These are phyloP conservation scores for Cryphonectria naterciae DNA, from an alignment of 2,329 filamentous ascomycete species.

Conservation along the genomic window DNA sequence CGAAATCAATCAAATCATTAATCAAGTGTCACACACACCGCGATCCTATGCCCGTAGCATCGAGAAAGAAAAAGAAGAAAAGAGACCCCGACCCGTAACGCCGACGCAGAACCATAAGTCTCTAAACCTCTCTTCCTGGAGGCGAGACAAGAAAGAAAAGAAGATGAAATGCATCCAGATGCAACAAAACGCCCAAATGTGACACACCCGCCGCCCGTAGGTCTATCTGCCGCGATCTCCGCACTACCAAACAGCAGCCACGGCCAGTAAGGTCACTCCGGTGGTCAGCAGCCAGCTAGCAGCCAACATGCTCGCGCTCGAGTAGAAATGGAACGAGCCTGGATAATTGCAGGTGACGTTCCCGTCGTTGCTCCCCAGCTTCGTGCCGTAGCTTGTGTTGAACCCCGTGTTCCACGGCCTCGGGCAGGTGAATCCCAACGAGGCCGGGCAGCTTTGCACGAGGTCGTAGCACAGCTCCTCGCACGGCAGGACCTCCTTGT, in stretches of 20 bases:
- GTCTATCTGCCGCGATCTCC: not conserved
- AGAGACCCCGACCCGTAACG: not conserved
- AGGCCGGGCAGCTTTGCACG: conserved; percentile 80
- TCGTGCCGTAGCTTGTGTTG: conserved; percentile 50
- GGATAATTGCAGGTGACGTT: conserved; percentile 62
- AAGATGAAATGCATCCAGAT: not conserved
- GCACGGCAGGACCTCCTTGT: conserved; percentile 91
- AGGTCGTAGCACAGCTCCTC: conserved; percentile 85
- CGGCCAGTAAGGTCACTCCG: conserved; percentile 15
- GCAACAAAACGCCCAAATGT: not conserved
- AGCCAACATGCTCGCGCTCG: conserved; percentile 35
- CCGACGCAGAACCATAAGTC: conserved; percentile 3
- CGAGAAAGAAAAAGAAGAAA: not conserved
- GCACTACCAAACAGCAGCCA: conserved; percentile 16
- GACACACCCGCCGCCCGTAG: not conserved
- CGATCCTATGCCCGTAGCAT: not conserved
- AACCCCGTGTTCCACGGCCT: conserved; percentile 45
- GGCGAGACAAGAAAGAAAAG: not conserved
- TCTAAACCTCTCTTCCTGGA: not conserved
- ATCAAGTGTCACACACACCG: not conserved
- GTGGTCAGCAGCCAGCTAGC: conserved; percentile 33
- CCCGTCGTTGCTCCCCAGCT: conserved; percentile 30
- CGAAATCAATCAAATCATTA: not conserved
- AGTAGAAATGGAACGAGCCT: conserved; percentile 58
- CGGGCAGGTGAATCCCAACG: conserved; percentile 78